Conservation (phyloP, 1,284 basidiomycete genomes). For the Veloboletus limbatus region DNA sequence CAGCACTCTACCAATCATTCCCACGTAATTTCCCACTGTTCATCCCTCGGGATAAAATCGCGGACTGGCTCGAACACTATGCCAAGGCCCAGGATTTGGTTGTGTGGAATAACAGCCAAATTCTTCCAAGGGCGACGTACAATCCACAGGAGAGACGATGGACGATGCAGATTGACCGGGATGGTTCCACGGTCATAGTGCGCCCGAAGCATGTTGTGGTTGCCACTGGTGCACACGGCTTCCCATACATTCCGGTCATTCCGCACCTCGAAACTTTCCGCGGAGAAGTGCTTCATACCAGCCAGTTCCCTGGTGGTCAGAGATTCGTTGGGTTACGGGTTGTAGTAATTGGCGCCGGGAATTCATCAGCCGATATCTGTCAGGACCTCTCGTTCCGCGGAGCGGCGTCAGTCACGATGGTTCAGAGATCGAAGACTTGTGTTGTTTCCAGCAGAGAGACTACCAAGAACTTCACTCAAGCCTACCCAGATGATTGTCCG, state of each 20-base stretch:
- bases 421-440: constrained; percentile 11
- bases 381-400: constrained; percentile 10
- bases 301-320: constrained; percentile 4
- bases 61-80: constrained; percentile 10
- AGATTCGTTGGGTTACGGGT: constrained; percentile 7
- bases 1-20: constrained; percentile 7
- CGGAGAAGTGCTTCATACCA: constrained; percentile 9
- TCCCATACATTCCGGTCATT: constrained; percentile 1
- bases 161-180: constrained; percentile 4
- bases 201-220: constrained; percentile 7
- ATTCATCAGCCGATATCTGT: constrained; percentile 11
- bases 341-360: constrained; percentile 11
- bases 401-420: constrained; percentile 8
- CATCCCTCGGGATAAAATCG: constrained; percentile 6
- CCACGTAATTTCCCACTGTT: constrained; percentile 9
- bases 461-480: neutral
- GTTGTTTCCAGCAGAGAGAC: constrained; percentile 1
- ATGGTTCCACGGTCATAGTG: constrained; percentile 1
- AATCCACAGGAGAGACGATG: constrained; percentile 4
- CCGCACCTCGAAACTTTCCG: constrained; percentile 5
- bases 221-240: constrained; percentile 6
- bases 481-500: neutral
- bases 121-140: constrained; percentile 6
- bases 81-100: constrained; percentile 5
- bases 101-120: constrained; percentile 8